Percentiles rank a stretch among this genome's conserved stretches.
Evolutionary conservation across 2,329 filamentous ascomycete genomes (phyloP).

Genomic region (Neurospora sp.): DNA sequence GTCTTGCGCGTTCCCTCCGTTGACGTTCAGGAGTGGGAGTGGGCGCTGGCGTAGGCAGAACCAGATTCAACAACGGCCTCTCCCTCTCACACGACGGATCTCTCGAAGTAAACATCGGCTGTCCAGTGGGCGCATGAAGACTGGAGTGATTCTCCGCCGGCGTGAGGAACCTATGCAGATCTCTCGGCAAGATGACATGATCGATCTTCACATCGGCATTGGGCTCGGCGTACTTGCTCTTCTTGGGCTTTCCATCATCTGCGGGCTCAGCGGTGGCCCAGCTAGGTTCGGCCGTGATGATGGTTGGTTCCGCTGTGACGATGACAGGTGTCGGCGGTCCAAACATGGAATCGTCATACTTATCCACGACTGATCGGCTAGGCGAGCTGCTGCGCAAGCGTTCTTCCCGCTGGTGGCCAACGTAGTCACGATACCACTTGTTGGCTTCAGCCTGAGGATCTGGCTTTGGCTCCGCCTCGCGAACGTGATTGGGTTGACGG

Average conservation of each 20-base stretch:
- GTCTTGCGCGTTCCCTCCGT: slow-evolving; percentile 23
- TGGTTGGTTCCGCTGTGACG: slow-evolving; percentile 26
- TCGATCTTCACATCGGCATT: slow-evolving; percentile 57
- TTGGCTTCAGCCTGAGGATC: slow-evolving; percentile 45
- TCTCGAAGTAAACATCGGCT: slow-evolving; percentile 31
- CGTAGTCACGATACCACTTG: slow-evolving; percentile 46
- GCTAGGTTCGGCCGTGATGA: slow-evolving; percentile 32
- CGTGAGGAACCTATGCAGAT: slow-evolving; percentile 30
- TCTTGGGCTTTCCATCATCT: slow-evolving; percentile 33
- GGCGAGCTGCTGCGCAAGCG: slow-evolving; percentile 43
- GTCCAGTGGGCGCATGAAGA: slow-evolving; percentile 18
- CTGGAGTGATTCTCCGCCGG: slow-evolving; percentile 16
- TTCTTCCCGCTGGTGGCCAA: slow-evolving; percentile 43
- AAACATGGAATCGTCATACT: slow-evolving; percentile 37
- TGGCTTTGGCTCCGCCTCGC: slow-evolving; percentile 13
- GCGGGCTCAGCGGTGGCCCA: background rate
- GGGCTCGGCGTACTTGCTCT: slow-evolving; percentile 45
- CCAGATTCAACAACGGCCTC: slow-evolving; percentile 50
- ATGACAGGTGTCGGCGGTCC: slow-evolving; percentile 25
- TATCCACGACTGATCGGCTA: slow-evolving; percentile 44
- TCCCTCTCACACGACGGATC: slow-evolving; percentile 46
- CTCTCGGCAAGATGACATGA: slow-evolving; percentile 44
- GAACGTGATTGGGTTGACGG: slow-evolving; percentile 19
- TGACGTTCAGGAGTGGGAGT: slow-evolving; percentile 35
- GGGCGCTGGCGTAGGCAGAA: slow-evolving; percentile 47